Conservation (phyloP, 768 basidiomycete genomes). For the Cubamyces sp. region DNA sequence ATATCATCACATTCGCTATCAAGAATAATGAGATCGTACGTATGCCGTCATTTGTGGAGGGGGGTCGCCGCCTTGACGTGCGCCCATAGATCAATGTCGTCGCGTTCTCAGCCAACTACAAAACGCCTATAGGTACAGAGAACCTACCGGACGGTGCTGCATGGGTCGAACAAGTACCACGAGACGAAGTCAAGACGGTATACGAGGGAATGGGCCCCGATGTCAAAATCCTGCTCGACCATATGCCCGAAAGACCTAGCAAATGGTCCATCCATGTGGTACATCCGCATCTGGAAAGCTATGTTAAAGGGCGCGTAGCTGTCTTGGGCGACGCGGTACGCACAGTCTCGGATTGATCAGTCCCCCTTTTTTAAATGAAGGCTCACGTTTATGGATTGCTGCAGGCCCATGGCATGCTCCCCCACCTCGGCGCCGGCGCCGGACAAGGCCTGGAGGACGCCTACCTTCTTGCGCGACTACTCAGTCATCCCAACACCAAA, state of each 20-base stretch:
- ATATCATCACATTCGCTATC: constrained; percentile 57
- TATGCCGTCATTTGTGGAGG: background rate
- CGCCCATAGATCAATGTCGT: constrained; percentile 48
- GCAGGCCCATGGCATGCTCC: constrained; percentile 57
- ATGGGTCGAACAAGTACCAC: constrained; percentile 47
- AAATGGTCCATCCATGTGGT: constrained; percentile 60
- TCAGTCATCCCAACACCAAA: constrained; percentile 46
- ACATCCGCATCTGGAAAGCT: constrained; percentile 48
- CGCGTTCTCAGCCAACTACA: constrained; percentile 42
- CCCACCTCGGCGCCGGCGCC: constrained; percentile 60
- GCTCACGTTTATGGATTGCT: background rate
- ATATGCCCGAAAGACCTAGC: constrained; percentile 46
- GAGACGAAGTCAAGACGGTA: constrained; percentile 45
- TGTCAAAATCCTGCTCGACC: constrained; percentile 44
- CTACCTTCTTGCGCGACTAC: constrained; percentile 49
- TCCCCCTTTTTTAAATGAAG: no score
- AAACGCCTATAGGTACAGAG: constrained; percentile 26
- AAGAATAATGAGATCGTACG: constrained; percentile 45
- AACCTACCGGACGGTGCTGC: constrained; percentile 13
- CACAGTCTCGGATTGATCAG: no score
- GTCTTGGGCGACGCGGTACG: constrained; percentile 54
- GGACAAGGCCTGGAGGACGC: constrained; percentile 65
- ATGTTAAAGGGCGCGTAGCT: constrained; percentile 48
- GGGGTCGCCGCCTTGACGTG: background rate
- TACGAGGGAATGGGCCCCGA: constrained; percentile 53